A percentile compares a stretch with the other conserved stretches of the same genome.
Conservation (phyloP, 1,139 yeast species). For the Pneumocystis jirovecii region DNA sequence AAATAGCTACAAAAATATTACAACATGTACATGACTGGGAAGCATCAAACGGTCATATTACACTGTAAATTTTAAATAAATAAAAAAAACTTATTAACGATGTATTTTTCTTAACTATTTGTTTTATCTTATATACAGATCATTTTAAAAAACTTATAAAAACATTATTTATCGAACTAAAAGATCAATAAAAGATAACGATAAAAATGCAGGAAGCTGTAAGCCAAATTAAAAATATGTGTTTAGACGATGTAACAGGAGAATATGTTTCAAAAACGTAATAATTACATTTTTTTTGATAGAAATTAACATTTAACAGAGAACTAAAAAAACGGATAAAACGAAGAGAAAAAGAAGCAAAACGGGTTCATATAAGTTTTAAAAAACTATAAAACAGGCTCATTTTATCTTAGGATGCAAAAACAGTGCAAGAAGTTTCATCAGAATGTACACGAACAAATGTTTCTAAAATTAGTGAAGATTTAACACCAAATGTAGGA, state of each 20-base stretch:
- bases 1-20: slow-evolving; percentile 64
- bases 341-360: slow-evolving; percentile 71
- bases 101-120: neutral
- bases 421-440: slow-evolving; percentile 38
- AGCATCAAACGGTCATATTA: neutral
- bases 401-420: slow-evolving; percentile 50
- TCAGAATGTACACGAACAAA: slow-evolving; percentile 25
- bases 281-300: neutral
- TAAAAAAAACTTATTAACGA: neutral
- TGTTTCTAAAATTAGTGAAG: slow-evolving; percentile 48
- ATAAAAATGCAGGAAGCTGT: slow-evolving; percentile 36
- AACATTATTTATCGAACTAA: neutral
- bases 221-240: slow-evolving; percentile 63
- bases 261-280: slow-evolving; percentile 83
- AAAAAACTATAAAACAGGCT: neutral
- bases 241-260: slow-evolving; percentile 87
- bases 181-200: neutral
- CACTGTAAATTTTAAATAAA: neutral
- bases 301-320: neutral
- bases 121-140: neutral
- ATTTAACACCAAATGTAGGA: slow-evolving; percentile 64
- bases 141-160: neutral
- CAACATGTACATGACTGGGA: slow-evolving; percentile 65
- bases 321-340: slow-evolving; percentile 94
- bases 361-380: slow-evolving; percentile 28